These are phyloP conservation scores for Fusarium camptoceras DNA, from an alignment of 2,329 filamentous ascomycete genomes.

Conservation along the genomic window DNA sequence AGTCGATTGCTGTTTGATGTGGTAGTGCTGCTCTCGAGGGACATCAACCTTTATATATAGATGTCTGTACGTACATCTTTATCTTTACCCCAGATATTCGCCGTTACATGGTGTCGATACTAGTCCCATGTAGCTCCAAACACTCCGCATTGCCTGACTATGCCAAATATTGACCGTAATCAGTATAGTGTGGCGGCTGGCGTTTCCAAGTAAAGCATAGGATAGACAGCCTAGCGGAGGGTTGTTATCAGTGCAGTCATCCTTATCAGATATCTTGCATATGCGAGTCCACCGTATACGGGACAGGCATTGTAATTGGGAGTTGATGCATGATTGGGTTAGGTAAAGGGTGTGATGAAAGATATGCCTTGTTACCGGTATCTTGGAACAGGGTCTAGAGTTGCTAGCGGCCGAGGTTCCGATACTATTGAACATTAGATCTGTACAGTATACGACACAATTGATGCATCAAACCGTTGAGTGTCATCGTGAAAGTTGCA, in stretches of 20 bases:
- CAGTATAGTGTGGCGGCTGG: slow-evolving; percentile 25
- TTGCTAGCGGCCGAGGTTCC: background rate
- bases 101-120: background rate
- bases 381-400: background rate
- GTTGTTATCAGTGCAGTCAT: slow-evolving; percentile 14
- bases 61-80: slow-evolving; percentile 15
- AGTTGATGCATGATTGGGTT: background rate
- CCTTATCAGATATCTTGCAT: background rate
- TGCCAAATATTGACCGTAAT: slow-evolving; percentile 35
- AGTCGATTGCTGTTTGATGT: background rate
- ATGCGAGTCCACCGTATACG: background rate
- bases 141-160: slow-evolving; percentile 12
- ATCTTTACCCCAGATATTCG: slow-evolving; percentile 24
- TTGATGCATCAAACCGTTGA: background rate
- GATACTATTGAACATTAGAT: no score
- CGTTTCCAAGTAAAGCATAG: slow-evolving; percentile 15
- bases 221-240: background rate
- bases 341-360: background rate
- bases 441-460: background rate
- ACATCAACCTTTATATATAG: slow-evolving; percentile 23
- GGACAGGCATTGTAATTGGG: background rate
- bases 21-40: background rate
- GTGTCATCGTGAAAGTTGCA: slow-evolving; percentile 4
- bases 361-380: background rate
- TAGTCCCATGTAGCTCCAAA: background rate